Base-by-base conservation (phyloP, 75 land plant species). In the Ceratopteris richardii region DNA sequence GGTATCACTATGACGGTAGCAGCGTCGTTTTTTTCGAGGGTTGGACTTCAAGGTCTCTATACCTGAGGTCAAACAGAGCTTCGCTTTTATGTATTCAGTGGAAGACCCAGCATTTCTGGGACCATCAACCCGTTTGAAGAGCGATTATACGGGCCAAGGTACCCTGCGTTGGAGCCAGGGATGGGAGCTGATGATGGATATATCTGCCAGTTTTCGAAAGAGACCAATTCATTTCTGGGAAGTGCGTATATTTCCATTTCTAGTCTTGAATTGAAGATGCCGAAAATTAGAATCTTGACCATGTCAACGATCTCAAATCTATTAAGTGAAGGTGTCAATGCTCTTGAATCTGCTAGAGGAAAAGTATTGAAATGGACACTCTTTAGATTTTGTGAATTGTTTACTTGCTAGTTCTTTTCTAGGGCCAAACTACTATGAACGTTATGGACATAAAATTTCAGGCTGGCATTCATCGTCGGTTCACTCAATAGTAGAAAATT, bases 21-120 rank as follows among this genome's bases (percentile, higher is more conserved):
- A 46, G 13, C 66, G 95, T 30, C 69, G 68, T 17, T 92, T 92
- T 61, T 87, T 92, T 66, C 95, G 88, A 58, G 97, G 95, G 2
- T 92, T 95, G 97, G 85, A 92, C 67, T 92, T 92, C 70, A 92
- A 85, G 74, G 95, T 92, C 21, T 82, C 90, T 3, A 70, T 92
- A 27, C 97, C 97, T 12, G 82, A 88, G 56, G 61, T 54, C 41
- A 82, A 73, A 77, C 81, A 92, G 63, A 92, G 95, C 71, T 92
- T 92, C 60, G 92, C 96, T 63, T 88, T 88, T 61, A 88, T 92
- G 89, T 92, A 92, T 62, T 80, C 95, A n/a, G 82, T 80, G 18
- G 97, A 92, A 65, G 92, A 88, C 63, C 97, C 97, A 12, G 77
- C 76, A 30, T 77, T 85, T 40, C 24, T 2, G 63, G 53, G 19